Percentiles rank a stretch among this genome's conserved stretches.
Conservation (phyloP, 2,329 filamentous ascomycete genomes). For the Diplodia seriata region DNA sequence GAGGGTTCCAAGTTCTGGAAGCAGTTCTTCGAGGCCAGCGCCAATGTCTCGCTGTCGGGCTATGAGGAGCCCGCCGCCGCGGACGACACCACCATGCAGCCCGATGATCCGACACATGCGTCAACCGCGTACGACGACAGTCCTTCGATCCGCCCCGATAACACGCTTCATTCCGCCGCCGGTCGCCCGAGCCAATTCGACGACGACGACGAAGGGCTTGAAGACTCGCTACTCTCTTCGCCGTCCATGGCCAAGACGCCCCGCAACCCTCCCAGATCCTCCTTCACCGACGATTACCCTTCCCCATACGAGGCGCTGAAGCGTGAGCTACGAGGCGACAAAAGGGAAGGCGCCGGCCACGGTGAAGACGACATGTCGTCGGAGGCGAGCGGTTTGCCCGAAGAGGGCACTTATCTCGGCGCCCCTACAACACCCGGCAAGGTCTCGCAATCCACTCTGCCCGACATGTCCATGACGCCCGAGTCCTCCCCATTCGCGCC, state of each 20-base stretch:
- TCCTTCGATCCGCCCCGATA: constrained; percentile 47
- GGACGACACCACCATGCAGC: constrained; percentile 61
- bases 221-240: constrained; percentile 71
- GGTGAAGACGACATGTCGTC: constrained; percentile 31
- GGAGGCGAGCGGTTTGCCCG: constrained; percentile 41
- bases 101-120: constrained; percentile 43
- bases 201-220: constrained; percentile 45
- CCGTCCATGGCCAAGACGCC: constrained; percentile 63
- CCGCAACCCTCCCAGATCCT: constrained; percentile 47
- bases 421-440: constrained; percentile 47
- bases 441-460: constrained; percentile 42
- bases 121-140: constrained; percentile 48
- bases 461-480: constrained; percentile 52
- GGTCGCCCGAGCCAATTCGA: constrained; percentile 44
- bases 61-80: constrained; percentile 79
- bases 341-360: constrained; percentile 43
- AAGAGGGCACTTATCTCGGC: constrained; percentile 38
- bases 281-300: constrained; percentile 68
- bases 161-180: constrained; percentile 45
- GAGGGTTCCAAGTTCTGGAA: constrained; percentile 99
- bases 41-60: constrained; percentile 93
- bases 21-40: constrained; percentile 98
- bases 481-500: constrained; percentile 61
- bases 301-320: constrained; percentile 80
- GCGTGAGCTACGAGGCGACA: constrained; percentile 64